A percentile compares a stretch with the other conserved stretches of the same genome.
Evolutionary conservation across 2,329 filamentous ascomycete genomes (phyloP).

Genomic region (Penicillium sp.): DNA sequence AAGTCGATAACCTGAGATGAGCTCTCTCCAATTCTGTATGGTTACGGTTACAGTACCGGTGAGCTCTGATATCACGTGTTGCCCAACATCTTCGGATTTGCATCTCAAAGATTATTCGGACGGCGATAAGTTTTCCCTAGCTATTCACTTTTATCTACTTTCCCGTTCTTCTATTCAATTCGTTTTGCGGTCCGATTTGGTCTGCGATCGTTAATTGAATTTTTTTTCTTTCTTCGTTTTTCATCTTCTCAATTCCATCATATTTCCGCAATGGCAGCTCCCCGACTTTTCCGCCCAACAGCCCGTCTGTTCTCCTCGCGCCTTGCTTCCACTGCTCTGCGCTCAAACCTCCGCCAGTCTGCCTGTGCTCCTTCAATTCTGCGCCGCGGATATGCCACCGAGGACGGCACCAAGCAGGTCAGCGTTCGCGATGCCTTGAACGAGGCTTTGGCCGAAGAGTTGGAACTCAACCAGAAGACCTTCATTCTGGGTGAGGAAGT

Average conservation of each 20-base stretch:
- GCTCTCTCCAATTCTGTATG: conserved; percentile 5
- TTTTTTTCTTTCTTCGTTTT: conserved; percentile 9
- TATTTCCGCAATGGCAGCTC: conserved; percentile 54
- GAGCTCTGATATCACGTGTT: conserved; percentile 35
- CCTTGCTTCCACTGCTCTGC: conserved; percentile 49
- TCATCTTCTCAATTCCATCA: conserved; percentile 52
- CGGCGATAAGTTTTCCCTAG: conserved; percentile 4
- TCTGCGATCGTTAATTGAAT: conserved; percentile 19
- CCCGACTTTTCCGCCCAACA: conserved; percentile 63
- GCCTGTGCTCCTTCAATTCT: conserved; percentile 49
- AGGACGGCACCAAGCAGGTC: conserved; percentile 76
- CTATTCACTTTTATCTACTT: background rate
- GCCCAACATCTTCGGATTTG: conserved; percentile 37
- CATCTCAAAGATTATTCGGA: conserved; percentile 26
- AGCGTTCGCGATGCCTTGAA: conserved; percentile 97
- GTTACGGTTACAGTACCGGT: conserved; percentile 35
- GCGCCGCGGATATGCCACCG: conserved; percentile 57
- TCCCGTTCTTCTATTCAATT: conserved; percentile 6
- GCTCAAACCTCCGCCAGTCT: conserved; percentile 54
- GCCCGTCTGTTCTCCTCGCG: conserved; percentile 60
- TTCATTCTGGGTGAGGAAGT: conserved; percentile 97
- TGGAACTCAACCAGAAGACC: conserved; percentile 90
- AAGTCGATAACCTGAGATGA: background rate
- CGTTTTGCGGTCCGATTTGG: conserved; percentile 19
- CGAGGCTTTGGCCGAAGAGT: conserved; percentile 95